phyloP scores from a whole-genome alignment of 164 flowering plant genomes.

The Aristolochia contorta region DNA sequence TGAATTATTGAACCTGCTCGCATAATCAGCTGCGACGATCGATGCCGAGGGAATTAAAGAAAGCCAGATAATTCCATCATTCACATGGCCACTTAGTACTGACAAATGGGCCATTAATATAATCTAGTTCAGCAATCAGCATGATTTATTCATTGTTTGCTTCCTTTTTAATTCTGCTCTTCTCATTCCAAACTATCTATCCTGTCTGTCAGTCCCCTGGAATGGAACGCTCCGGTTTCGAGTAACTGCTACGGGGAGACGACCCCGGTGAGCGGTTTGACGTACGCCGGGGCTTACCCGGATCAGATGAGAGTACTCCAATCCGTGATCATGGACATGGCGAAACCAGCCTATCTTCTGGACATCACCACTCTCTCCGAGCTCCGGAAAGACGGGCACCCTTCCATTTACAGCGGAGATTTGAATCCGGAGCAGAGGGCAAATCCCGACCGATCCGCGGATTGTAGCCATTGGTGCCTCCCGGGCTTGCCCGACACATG shows the following conservation, averaged over 20 bases:
- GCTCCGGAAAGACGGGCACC: conserved; percentile 85
- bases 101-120: too few relatives aligned
- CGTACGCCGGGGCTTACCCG: conserved; percentile 41
- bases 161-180: neutral
- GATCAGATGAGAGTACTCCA: conserved; percentile 61
- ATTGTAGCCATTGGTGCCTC: conserved; percentile 98
- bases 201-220: conserved; percentile 45
- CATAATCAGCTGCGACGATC: too few relatives aligned
- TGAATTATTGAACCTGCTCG: too few relatives aligned
- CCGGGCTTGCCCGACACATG: conserved; percentile 97
- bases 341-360: conserved; percentile 40
- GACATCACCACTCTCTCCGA: conserved; percentile 75
- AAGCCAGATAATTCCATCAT: too few relatives aligned
- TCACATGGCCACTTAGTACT: too few relatives aligned
- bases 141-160: too few relatives aligned
- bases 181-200: neutral
- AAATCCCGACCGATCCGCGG: conserved; percentile 58
- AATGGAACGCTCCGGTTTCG: conserved; percentile 39
- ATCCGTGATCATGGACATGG: conserved; percentile 45
- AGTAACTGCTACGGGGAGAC: conserved; percentile 83
- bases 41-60: too few relatives aligned
- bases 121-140: too few relatives aligned
- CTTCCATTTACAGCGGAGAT: conserved; percentile 76
- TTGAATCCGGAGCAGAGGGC: conserved; percentile 55
- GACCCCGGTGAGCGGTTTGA: conserved; percentile 36